phyloP scores from a whole-genome alignment of 768 basidiomycete species.

The Tricholoma furcatifolium region DNA sequence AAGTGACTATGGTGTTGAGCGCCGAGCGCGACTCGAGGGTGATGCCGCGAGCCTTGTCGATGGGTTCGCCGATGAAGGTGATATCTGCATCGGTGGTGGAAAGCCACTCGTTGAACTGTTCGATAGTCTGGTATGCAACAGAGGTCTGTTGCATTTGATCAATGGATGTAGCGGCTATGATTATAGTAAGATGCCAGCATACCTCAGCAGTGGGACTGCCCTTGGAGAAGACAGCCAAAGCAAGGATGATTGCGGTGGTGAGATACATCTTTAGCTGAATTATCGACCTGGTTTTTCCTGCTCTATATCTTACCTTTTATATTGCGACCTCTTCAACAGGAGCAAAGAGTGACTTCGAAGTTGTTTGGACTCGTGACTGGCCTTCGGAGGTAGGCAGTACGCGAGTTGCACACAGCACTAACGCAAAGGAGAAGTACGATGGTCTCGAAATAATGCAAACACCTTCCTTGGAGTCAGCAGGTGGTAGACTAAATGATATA shows the following conservation, averaged over 20 bases:
- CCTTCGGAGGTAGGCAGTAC: too few species aligned
- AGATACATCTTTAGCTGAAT: neutral
- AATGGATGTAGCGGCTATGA: neutral
- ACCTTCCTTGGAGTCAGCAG: too few species aligned
- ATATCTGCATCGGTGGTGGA: too few species aligned
- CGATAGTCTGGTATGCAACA: neutral
- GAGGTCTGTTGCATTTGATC: neutral
- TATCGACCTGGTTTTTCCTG: too few species aligned
- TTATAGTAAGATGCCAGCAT: neutral
- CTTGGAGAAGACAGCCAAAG: neutral
- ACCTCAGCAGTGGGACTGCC: slow-evolving; percentile 1
- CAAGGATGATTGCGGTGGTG: neutral
- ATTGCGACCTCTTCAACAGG: neutral
- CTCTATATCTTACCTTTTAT: neutral
- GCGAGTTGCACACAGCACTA: too few species aligned
- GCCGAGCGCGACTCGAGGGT: slow-evolving; percentile 19
- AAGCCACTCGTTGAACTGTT: slow-evolving; percentile 3
- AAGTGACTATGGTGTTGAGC: slow-evolving; percentile 24
- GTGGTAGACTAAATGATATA: too few species aligned
- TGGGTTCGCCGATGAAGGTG: slow-evolving; percentile 2
- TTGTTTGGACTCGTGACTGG: too few species aligned
- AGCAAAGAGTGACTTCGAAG: too few species aligned
- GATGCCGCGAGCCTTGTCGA: slow-evolving; percentile 17
- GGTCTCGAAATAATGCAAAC: too few species aligned
- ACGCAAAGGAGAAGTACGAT: too few species aligned